Conservation (phyloP, 2,329 filamentous ascomycete genomes). For the Xylariomycetidae sp. region DNA sequence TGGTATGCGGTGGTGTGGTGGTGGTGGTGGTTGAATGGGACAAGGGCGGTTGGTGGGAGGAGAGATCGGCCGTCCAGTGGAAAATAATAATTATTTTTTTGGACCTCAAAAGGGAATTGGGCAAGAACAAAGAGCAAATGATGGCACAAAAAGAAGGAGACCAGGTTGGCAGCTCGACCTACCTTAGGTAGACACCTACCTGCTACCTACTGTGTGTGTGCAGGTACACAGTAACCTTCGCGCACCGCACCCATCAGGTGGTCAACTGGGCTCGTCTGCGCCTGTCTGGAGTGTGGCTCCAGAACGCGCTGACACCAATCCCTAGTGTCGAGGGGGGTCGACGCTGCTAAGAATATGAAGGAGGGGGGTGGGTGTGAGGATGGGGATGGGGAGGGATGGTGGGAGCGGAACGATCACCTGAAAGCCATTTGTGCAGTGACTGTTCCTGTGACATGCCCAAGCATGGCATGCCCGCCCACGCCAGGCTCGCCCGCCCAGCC, state of each 20-base stretch:
- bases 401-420: no score
- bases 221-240: constrained; percentile 2
- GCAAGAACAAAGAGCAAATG: constrained; percentile 13
- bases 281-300: constrained; percentile 2
- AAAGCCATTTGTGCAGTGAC: no score
- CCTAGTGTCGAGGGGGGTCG: neutral
- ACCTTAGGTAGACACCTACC: neutral
- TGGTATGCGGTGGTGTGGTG: constrained; percentile 15
- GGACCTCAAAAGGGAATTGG: constrained; percentile 7
- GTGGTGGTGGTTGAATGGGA: constrained; percentile 12
- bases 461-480: no score
- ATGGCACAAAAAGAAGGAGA: constrained; percentile 10
- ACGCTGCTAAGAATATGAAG: constrained; percentile 1
- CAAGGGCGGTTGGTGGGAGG: constrained; percentile 14
- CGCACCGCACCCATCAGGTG: constrained; percentile 1
- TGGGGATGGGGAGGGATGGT: no score
- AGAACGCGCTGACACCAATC: constrained; percentile 1
- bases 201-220: no score
- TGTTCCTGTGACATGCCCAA: no score
- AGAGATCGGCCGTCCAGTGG: constrained; percentile 6
- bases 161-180: constrained; percentile 1
- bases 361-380: no score
- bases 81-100: constrained; percentile 12
- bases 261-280: constrained; percentile 2
- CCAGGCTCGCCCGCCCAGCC: no score